These are phyloP conservation scores for Calocybe gangraenosa DNA, from an alignment of 768 basidiomycete genomes.

Conservation along the genomic window DNA sequence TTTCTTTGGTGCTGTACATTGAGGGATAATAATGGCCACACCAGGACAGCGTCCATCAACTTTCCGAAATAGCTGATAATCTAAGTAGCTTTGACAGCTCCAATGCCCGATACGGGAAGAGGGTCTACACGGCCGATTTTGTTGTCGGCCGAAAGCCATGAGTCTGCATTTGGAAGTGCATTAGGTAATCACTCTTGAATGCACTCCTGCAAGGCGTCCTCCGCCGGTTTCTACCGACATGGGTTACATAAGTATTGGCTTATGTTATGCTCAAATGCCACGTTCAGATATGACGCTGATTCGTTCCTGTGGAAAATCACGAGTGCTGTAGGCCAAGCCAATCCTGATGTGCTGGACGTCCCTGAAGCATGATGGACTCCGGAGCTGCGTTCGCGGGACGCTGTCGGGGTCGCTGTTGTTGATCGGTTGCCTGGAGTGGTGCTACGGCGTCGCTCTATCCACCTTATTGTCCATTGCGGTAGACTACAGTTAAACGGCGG, in stretches of 20 bases:
- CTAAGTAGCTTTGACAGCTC: neutral
- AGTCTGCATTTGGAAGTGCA: too few species aligned
- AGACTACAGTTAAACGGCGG: too few species aligned
- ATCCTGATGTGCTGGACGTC: too few species aligned
- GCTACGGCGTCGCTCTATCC: neutral
- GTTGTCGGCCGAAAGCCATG: constrained; percentile 11
- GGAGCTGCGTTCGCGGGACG: too few species aligned
- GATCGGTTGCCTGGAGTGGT: neutral
- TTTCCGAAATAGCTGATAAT: neutral
- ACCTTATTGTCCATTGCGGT: neutral
- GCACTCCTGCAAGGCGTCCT: too few species aligned
- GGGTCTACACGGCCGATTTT: constrained; percentile 5
- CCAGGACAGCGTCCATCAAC: neutral
- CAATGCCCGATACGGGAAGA: constrained; percentile 5
- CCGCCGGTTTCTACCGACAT: too few species aligned
- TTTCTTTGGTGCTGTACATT: neutral
- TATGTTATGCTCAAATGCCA: too few species aligned
- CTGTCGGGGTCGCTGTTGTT: too few species aligned
- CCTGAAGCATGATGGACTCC: too few species aligned
- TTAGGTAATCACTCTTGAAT: too few species aligned
- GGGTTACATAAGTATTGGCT: too few species aligned
- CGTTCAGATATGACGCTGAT: neutral
- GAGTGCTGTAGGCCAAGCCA: too few species aligned
- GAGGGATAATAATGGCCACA: constrained; percentile 4
- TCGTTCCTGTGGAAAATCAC: neutral